Evolutionary conservation across 2,329 filamentous ascomycete species (phyloP).

Genomic region (Trichoderma sp.): DNA sequence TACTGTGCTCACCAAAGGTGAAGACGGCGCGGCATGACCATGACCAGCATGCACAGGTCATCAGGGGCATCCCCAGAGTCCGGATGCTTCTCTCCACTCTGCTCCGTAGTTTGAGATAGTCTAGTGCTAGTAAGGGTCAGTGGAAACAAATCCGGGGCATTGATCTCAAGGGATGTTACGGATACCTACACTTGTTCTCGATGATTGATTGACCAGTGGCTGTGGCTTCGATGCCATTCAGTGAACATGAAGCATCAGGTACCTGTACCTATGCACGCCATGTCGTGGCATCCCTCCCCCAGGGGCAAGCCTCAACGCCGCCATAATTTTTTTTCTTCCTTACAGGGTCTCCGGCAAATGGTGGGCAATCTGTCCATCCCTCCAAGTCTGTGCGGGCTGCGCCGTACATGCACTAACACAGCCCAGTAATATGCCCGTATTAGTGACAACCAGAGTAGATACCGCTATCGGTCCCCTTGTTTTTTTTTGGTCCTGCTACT

Average conservation of each 20-base stretch:
- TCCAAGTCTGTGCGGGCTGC: neutral
- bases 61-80: conserved; percentile 9
- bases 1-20: neutral
- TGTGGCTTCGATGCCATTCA: neutral
- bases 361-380: neutral
- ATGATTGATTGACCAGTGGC: neutral
- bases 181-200: neutral
- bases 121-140: neutral
- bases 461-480: conserved; percentile 15
- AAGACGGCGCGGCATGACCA: neutral
- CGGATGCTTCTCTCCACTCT: conserved; percentile 7
- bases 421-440: conserved; percentile 6
- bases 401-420: conserved; percentile 7
- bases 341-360: neutral
- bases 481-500: conserved; percentile 9
- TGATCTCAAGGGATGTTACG: neutral
- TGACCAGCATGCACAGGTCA: neutral
- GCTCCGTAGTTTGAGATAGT: neutral
- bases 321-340: neutral
- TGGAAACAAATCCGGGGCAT: conserved; percentile 5
- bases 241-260: neutral
- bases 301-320: neutral
- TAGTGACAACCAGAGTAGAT: neutral
- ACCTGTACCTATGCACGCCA: neutral
- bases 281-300: neutral